A percentile compares a stretch with the other conserved stretches of the same genome.
Evolutionary conservation across 78 protist species (phyloP).

Genomic region (Polysphondylium violaceum): DNA sequence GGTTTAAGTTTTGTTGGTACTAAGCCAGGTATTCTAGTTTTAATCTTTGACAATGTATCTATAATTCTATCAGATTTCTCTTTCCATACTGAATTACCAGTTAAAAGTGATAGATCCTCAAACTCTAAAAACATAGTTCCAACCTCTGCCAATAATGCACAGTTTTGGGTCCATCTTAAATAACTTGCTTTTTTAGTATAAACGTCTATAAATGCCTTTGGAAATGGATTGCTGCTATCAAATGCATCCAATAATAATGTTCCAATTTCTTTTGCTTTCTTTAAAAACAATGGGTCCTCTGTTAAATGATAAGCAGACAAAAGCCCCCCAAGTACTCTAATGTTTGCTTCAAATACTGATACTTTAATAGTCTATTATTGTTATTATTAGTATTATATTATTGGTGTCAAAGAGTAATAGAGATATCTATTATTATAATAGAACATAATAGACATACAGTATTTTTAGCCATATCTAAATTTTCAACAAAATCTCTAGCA

Average conservation of each 20-base stretch:
- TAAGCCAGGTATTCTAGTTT: conserved; percentile 3
- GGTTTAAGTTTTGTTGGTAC: neutral
- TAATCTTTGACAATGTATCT: neutral
- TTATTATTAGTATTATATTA: neutral
- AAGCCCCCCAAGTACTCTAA: conserved; percentile 92
- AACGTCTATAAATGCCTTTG: conserved; percentile 24
- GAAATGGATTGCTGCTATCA: neutral
- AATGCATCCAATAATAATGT: conserved; percentile 70
- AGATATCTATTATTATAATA: no score
- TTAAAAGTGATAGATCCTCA: conserved; percentile 57
- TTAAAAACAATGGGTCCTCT: conserved; percentile 60
- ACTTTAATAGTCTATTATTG: neutral
- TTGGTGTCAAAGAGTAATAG: neutral
- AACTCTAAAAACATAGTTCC: conserved; percentile 93
- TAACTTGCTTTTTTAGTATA: neutral
- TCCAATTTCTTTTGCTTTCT: conserved; percentile 88
- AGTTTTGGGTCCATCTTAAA: conserved; percentile 30
- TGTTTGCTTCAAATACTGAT: conserved; percentile 92
- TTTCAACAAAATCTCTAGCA: neutral
- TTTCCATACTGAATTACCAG: conserved; percentile 63
- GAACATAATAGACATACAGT: neutral
- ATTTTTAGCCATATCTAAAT: neutral
- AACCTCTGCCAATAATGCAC: conserved; percentile 84
- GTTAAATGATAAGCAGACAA: conserved; percentile 87
- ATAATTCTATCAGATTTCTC: neutral